Conservation (phyloP, 2,329 filamentous ascomycete genomes). For the Diaporthe sp. region DNA sequence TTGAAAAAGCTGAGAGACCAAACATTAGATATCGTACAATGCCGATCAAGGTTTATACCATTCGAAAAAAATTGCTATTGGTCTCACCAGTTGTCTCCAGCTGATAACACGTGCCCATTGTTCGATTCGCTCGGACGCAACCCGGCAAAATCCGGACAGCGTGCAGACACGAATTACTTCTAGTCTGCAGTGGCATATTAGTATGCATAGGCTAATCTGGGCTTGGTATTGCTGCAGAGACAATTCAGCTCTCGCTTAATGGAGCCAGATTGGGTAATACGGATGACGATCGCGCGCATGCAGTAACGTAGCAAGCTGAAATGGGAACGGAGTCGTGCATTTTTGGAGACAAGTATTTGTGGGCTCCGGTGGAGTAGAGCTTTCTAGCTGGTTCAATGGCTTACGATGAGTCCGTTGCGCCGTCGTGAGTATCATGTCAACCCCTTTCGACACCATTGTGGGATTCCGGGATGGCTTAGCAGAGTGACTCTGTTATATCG, state of each 20-base stretch:
- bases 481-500: no score
- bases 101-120: not conserved
- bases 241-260: not conserved
- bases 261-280: not conserved
- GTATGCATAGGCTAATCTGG: slow-evolving; percentile 8
- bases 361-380: not conserved
- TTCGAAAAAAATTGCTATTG: not conserved
- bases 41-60: not conserved
- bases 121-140: not conserved
- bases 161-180: not conserved
- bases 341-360: not conserved
- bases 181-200: not conserved
- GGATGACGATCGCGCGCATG: not conserved
- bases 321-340: not conserved
- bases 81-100: not conserved
- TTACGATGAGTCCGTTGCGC: not conserved
- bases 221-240: not conserved
- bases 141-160: not conserved
- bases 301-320: slow-evolving; percentile 8
- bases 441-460: no score
- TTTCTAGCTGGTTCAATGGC: not conserved
- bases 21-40: no score
- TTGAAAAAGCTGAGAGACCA: no score
- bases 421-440: not conserved
- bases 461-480: no score